Evolutionary conservation across 2,329 filamentous ascomycete species (phyloP).

Genomic region (Microcyclosporella mali): DNA sequence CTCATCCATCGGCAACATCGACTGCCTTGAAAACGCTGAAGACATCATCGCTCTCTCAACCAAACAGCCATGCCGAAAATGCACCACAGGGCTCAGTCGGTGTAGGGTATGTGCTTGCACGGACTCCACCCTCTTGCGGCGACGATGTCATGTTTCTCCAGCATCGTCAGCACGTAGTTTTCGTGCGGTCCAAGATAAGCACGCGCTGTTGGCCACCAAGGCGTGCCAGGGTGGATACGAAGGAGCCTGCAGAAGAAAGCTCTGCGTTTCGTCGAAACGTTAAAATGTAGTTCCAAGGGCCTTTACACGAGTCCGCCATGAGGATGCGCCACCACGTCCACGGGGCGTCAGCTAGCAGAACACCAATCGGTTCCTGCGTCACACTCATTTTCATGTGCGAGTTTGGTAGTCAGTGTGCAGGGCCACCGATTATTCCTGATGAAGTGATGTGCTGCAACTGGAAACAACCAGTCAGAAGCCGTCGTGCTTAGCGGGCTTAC

Average conservation of each 20-base stretch:
- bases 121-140: conserved; percentile 15
- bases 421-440: too few species aligned
- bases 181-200: conserved; percentile 11
- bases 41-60: conserved; percentile 1
- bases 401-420: too few species aligned
- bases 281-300: conserved; percentile 4
- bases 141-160: conserved; percentile 21
- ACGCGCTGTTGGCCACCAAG: conserved; percentile 3
- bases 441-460: conserved; percentile 6
- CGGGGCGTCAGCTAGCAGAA: too few species aligned
- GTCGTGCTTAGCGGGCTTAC: background rate
- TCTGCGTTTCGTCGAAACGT: background rate
- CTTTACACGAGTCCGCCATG: conserved; percentile 1
- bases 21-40: background rate
- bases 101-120: conserved; percentile 3
- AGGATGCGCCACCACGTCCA: background rate
- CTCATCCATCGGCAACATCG: too few species aligned
- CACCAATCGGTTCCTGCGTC: too few species aligned
- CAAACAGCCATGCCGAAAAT: too few species aligned
- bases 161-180: conserved; percentile 6
- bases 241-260: background rate
- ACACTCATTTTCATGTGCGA: conserved; percentile 2
- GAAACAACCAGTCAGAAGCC: conserved; percentile 9
- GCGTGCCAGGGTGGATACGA: background rate
- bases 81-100: too few species aligned